Base-by-base conservation (phyloP, 768 basidiomycete species). In the Pulveroboletus sp. region DNA sequence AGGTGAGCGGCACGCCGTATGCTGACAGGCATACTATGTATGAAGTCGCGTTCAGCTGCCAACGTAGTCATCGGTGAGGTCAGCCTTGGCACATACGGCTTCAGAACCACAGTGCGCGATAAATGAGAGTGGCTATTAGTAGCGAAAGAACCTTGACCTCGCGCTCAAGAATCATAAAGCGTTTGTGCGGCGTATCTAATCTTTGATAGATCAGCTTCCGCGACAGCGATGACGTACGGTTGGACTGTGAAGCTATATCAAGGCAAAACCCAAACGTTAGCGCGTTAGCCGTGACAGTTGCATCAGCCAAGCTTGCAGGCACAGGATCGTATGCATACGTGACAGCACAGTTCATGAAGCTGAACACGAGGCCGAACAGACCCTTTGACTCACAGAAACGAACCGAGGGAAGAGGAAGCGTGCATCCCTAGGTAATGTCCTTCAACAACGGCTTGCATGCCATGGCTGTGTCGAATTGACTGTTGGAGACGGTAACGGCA, bases 181-280 rank as follows among this genome's bases (percentile, higher is more conserved):
- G 38, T 43, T 50, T 43, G 32, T 43, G 43, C 41, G 37, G 43
- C 46, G 48, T 41, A 21, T 48, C 38, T 39, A 43, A 33, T 42
- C 52, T 54, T 39, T 39, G 40, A 51, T 51, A 41, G 36, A 52
- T 37, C 47, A 51, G 32, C 42, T 9, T 50, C 47, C 48, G 50
- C 47, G 53, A 54, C 38, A 61, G 55, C 30, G n/a, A 51, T 68
- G 68, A 68, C 68, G 62, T 66, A 68, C 66, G 47, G 26, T 36
- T 26, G 36, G 50, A 43, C 49, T 47, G 48, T 42, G 33, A 31
- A 45, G 45, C 50, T 57, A 55, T 56, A 52, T 57, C 54, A 37
- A 64, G 51, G 59, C 32, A 59, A 68, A 60, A 66, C 47, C 47
- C 49, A 55, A 67, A 33, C 32, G 32, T 33, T 33, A 33, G 12